These are phyloP conservation scores for Umbellularia californica DNA, from an alignment of 164 flowering plant genomes.

Conservation along the genomic window DNA sequence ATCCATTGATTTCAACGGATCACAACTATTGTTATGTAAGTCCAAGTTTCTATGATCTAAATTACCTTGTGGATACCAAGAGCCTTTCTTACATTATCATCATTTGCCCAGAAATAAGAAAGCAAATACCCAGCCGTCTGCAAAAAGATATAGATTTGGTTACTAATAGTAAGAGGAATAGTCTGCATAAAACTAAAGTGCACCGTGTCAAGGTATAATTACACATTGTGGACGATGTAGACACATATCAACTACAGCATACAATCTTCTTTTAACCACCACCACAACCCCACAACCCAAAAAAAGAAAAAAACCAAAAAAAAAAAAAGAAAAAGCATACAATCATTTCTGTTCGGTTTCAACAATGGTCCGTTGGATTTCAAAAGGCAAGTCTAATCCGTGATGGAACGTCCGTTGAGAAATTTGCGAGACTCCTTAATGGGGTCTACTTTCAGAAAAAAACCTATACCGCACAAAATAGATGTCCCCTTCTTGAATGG, in stretches of 20 bases:
- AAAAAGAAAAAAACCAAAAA: too few species aligned
- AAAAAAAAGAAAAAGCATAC: background rate
- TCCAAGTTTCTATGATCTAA: background rate
- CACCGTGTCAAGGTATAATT: background rate
- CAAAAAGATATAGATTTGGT: background rate
- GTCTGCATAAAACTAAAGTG: too few species aligned
- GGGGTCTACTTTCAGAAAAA: too few species aligned
- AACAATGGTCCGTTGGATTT: background rate
- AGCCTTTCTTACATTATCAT: background rate
- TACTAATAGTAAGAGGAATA: background rate
- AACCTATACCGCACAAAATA: too few species aligned
- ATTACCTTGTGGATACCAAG: slow-evolving; percentile 3
- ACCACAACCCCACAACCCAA: too few species aligned
- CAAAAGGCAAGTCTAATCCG: too few species aligned
- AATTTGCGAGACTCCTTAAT: too few species aligned
- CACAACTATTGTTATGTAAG: background rate
- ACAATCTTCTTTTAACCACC: too few species aligned
- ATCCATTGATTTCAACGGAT: background rate
- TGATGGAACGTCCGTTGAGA: too few species aligned
- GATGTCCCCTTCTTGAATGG: too few species aligned
- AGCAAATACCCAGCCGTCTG: background rate
- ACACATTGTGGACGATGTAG: background rate
- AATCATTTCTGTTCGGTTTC: background rate
- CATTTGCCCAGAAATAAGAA: slow-evolving; percentile 5
- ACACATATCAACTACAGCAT: background rate